Evolutionary conservation across 2,329 filamentous ascomycete species (phyloP), one percentile per base, ranked within the genome.

Genomic region (Nigrospora sphaerica): DNA sequence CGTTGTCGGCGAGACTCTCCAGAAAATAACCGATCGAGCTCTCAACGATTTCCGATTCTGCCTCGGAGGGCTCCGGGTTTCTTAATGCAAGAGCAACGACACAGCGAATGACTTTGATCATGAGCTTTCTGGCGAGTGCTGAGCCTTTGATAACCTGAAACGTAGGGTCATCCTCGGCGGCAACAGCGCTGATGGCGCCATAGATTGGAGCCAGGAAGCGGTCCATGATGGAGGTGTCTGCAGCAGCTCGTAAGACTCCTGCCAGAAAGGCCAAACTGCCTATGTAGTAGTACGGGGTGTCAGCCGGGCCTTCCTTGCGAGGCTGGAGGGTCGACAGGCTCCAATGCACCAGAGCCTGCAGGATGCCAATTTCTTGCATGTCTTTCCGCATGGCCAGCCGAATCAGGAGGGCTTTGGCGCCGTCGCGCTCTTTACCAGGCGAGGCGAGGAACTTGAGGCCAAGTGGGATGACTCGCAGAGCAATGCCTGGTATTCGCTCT

Each of bases 351-450:
- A 95, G 70, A 2, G 76, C 73, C 39, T 80, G 67, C 32, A 93
- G 71, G 3, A 97, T 70, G 0, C 85, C 82, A 11, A 91, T 68
- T 43, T 78, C 71, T 64, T 92, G 87, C 88, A 97, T 95, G 62
- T 98, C 93, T 40, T 80, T 81, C 14, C 93, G 80, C 62, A 91
- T 81, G n/a, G 84, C 80, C 39, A 96, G 73, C 39, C 90, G 80
- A 16, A 95, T 87, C 9, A 98, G 73, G 19, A 97, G 73, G 3
- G 80, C 75, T 49, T 85, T 89, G n/a, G 93, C 91, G 11, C 90
- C 89, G 64, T 93, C 88, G 47, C 88, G 81, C 61, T 96, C 92
- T 57, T 95, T 96, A 0, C 91, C 89, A 0, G 92, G 77, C 1
- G 79, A 81, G 6, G 78, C 71, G 14, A 97, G 75, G 58, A 89